Evolutionary conservation across 2,329 filamentous ascomycete species (phyloP).

Genomic region (Neofusicoccum umdonicola): DNA sequence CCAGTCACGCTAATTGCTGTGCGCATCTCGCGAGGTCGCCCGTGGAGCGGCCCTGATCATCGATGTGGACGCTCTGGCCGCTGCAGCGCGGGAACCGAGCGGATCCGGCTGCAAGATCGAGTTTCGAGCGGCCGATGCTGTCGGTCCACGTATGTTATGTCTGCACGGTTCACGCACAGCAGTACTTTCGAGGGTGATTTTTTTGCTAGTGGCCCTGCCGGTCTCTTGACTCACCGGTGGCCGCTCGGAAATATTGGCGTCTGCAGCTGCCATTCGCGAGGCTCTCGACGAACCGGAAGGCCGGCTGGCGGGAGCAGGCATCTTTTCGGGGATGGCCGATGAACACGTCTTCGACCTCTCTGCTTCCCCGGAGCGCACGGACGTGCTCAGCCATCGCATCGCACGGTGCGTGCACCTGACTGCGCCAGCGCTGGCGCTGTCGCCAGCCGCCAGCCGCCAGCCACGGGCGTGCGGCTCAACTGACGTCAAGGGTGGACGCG

Average conservation of each 20-base stretch:
- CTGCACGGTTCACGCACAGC: not conserved
- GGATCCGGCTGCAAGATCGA: slow-evolving; percentile 3
- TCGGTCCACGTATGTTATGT: slow-evolving; percentile 1
- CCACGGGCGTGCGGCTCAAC: not conserved
- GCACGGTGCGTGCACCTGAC: not conserved
- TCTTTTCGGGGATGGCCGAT: not conserved
- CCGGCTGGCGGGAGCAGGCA: not conserved
- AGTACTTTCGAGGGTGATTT: not conserved
- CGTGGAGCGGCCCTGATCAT: not conserved
- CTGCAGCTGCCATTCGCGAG: slow-evolving; percentile 7
- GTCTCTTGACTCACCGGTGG: slow-evolving; percentile 8
- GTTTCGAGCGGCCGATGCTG: not conserved
- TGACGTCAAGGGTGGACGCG: not conserved
- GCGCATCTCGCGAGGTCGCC: not conserved
- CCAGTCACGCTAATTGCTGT: not conserved
- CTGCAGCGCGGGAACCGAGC: slow-evolving; percentile 5
- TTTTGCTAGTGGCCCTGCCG: not conserved
- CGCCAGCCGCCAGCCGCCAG: not conserved
- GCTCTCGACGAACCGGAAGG: slow-evolving; percentile 9
- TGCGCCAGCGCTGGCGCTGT: not conserved
- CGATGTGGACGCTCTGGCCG: not conserved
- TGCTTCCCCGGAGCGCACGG: not conserved
- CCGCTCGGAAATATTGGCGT: not conserved
- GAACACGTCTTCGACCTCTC: not conserved
- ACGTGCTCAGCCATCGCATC: not conserved